These are phyloP conservation scores for Talaromyces sp. DNA, from an alignment of 2,329 filamentous ascomycete genomes.

Conservation along the genomic window DNA sequence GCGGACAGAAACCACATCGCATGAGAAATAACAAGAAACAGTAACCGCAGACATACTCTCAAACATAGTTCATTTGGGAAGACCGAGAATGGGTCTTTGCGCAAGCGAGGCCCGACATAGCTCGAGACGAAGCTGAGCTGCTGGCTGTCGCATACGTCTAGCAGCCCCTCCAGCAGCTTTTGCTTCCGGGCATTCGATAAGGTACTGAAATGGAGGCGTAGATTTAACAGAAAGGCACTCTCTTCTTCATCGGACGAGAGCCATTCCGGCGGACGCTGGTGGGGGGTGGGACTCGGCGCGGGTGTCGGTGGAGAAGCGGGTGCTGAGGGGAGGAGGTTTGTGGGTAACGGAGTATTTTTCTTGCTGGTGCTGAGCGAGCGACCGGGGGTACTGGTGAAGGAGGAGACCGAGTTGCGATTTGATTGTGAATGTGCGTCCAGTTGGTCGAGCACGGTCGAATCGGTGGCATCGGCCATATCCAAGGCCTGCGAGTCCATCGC, in stretches of 20 bases:
- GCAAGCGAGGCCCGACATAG: conserved; percentile 89
- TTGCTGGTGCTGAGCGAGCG: conserved; percentile 25
- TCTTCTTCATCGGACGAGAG: conserved; percentile 63
- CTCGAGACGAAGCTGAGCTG: conserved; percentile 95
- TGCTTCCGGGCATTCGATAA: conserved; percentile 76
- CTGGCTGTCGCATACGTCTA: conserved; percentile 93
- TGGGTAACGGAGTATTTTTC: conserved; percentile 57
- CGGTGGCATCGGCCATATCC: conserved; percentile 22
- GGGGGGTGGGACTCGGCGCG: conserved; percentile 66
- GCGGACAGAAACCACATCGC: background rate
- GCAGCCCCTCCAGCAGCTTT: conserved; percentile 79
- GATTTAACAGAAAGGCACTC: conserved; percentile 77
- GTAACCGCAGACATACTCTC: conserved; percentile 57
- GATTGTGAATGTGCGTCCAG: conserved; percentile 40
- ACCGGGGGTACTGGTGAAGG: conserved; percentile 20
- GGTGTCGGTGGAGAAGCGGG: conserved; percentile 69
- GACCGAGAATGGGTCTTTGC: conserved; percentile 93
- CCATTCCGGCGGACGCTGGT: conserved; percentile 59
- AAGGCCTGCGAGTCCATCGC: conserved; percentile 25
- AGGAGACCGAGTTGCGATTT: conserved; percentile 20
- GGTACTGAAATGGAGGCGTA: conserved; percentile 77
- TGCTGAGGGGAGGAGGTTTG: conserved; percentile 65
- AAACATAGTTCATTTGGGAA: conserved; percentile 92
- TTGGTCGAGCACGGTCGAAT: conserved; percentile 21
- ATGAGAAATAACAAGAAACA: background rate